Evolutionary conservation across 177 flowering plant genomes (phyloP).

Genomic region (Vitis hybrid): DNA sequence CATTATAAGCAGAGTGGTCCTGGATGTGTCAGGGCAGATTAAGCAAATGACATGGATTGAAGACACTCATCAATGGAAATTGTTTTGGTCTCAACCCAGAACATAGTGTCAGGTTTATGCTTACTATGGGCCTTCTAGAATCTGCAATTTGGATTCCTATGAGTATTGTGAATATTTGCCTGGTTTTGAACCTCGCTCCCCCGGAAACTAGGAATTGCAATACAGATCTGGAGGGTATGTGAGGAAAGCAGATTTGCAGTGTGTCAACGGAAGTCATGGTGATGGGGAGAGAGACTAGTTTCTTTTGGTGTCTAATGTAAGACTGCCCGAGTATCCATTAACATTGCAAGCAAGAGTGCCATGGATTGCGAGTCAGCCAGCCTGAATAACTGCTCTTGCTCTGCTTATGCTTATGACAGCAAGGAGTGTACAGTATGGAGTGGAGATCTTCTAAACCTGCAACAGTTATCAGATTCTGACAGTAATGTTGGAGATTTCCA

Average conservation of each 20-base stretch:
- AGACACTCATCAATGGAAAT: slow-evolving; percentile 18
- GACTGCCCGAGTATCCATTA: not conserved
- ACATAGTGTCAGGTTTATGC: slow-evolving; percentile 22
- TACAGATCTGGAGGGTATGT: slow-evolving; percentile 6
- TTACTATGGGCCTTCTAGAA: slow-evolving; percentile 28
- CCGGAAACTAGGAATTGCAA: no score
- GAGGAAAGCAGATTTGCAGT: slow-evolving; percentile 1
- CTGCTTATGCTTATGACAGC: no score
- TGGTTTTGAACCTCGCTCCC: no score
- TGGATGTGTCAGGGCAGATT: slow-evolving; percentile 39
- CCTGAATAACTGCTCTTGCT: not conserved
- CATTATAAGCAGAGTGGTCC: slow-evolving; percentile 19
- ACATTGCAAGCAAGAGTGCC: not conserved
- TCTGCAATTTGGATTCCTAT: no score
- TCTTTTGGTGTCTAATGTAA: not conserved
- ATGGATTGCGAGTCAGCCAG: slow-evolving; percentile 7
- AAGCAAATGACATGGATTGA: slow-evolving; percentile 29
- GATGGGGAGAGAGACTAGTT: slow-evolving; percentile 1
- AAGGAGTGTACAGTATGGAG: no score
- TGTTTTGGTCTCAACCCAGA: slow-evolving; percentile 44
- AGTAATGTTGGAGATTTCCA: not conserved
- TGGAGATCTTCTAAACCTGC: no score
- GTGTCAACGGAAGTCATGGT: not conserved
- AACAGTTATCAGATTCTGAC: no score
- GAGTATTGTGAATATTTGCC: no score